Percentiles rank a stretch among this genome's conserved stretches.
These are phyloP conservation scores for Sungouiella thailandica DNA, from an alignment of 805 yeast genomes.

Conservation along the genomic window DNA sequence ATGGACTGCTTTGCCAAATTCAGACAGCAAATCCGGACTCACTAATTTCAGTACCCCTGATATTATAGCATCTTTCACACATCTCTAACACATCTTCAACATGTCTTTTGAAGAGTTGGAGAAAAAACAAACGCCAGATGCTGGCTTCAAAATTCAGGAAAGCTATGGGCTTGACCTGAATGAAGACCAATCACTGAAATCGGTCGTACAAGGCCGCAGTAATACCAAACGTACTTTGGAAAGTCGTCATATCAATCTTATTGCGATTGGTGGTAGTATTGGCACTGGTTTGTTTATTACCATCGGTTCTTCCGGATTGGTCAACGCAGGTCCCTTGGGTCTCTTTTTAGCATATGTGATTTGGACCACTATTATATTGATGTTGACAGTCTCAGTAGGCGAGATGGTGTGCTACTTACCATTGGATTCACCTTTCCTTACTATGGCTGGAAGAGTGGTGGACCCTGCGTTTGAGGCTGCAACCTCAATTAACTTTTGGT, in stretches of 20 bases:
- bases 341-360: slow-evolving; percentile 26
- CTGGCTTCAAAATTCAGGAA: slow-evolving; percentile 3
- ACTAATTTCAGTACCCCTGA: too few relatives aligned
- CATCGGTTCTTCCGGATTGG: slow-evolving; percentile 28
- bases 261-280: slow-evolving; percentile 38
- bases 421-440: slow-evolving; percentile 31
- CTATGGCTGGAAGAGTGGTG: slow-evolving; percentile 34
- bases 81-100: neutral
- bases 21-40: neutral
- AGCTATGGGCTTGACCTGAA: slow-evolving; percentile 7
- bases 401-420: slow-evolving; percentile 37
- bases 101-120: slow-evolving; percentile 2
- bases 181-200: slow-evolving; percentile 6
- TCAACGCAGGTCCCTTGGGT: slow-evolving; percentile 31
- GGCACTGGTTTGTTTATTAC: slow-evolving; percentile 37
- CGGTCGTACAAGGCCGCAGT: slow-evolving; percentile 2
- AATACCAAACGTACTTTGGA: slow-evolving; percentile 15
- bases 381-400: slow-evolving; percentile 32
- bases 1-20: neutral
- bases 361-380: slow-evolving; percentile 26
- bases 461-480: slow-evolving; percentile 34
- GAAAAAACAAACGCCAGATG: slow-evolving; percentile 4
- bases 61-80: too few relatives aligned
- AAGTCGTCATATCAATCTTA: slow-evolving; percentile 33
- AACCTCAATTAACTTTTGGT: slow-evolving; percentile 33